A percentile compares a stretch with the other conserved stretches of the same genome.
These are phyloP conservation scores for Maudiozyma barnettii DNA, from an alignment of 805 yeast species.

Conservation along the genomic window DNA sequence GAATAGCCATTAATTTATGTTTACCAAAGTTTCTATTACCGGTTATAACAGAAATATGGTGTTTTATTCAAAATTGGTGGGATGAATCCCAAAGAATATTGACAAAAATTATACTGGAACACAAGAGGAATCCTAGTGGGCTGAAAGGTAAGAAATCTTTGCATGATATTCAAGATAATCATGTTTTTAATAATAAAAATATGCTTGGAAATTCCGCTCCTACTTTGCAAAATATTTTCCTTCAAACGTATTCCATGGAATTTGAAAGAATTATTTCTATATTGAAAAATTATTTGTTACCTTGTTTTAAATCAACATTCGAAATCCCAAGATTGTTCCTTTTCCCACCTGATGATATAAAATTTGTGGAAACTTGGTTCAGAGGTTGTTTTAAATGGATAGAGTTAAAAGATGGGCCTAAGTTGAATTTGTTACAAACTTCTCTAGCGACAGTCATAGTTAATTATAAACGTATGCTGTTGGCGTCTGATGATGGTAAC, in stretches of 20 bases:
- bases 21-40: constrained; percentile 20
- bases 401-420: constrained; percentile 35
- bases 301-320: constrained; percentile 23
- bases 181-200: too few species aligned
- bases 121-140: background rate
- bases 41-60: constrained; percentile 29
- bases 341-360: constrained; percentile 23
- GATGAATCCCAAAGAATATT: constrained; percentile 20
- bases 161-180: background rate
- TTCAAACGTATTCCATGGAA: constrained; percentile 12
- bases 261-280: constrained; percentile 18
- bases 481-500: constrained; percentile 24
- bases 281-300: constrained; percentile 25
- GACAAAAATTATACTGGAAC: background rate
- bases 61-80: constrained; percentile 22
- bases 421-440: constrained; percentile 21
- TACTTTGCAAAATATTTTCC: constrained; percentile 5
- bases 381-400: constrained; percentile 34
- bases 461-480: constrained; percentile 14
- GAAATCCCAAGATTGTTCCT: constrained; percentile 31
- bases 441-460: constrained; percentile 22
- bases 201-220: too few species aligned
- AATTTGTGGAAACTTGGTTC: constrained; percentile 32
- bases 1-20: constrained; percentile 31
- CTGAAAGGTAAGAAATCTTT: background rate